Evolutionary conservation across 768 basidiomycete species (phyloP).

Genomic region (Pisolithus tinctorius): DNA sequence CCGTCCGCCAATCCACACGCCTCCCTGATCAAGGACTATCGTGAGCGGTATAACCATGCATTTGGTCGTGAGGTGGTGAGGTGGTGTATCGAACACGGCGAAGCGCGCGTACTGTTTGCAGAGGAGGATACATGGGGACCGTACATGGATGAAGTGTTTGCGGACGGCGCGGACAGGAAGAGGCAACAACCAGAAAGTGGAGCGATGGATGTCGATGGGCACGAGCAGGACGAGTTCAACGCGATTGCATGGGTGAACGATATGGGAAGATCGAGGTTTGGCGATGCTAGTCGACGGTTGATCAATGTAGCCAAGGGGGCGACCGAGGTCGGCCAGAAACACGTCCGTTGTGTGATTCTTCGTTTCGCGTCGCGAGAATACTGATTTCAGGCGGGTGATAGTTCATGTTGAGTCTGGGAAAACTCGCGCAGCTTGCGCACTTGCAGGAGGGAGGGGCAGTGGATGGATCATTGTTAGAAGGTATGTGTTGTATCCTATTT

Average conservation of each 20-base stretch:
- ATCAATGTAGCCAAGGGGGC: slow-evolving; percentile 54
- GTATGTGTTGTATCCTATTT: slow-evolving; percentile 28
- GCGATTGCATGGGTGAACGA: slow-evolving; percentile 86
- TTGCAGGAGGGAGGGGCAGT: slow-evolving; percentile 37
- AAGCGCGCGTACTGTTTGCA: slow-evolving; percentile 74
- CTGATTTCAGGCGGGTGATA: slow-evolving; percentile 26
- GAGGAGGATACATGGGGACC: slow-evolving; percentile 56
- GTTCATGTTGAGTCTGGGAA: slow-evolving; percentile 89
- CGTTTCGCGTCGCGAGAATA: not conserved
- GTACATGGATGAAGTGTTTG: slow-evolving; percentile 71
- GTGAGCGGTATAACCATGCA: slow-evolving; percentile 70
- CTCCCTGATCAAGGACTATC: slow-evolving; percentile 59
- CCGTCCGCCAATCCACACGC: slow-evolving; percentile 60
- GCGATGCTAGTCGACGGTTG: slow-evolving; percentile 57
- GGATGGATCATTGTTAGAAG: slow-evolving; percentile 51
- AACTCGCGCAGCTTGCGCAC: slow-evolving; percentile 71
- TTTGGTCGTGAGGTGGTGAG: slow-evolving; percentile 88
- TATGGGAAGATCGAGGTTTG: slow-evolving; percentile 61
- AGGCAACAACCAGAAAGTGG: slow-evolving; percentile 20
- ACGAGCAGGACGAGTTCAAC: slow-evolving; percentile 38
- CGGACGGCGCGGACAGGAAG: slow-evolving; percentile 9
- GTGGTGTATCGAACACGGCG: slow-evolving; percentile 90
- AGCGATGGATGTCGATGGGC: slow-evolving; percentile 24
- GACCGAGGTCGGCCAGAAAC: slow-evolving; percentile 59
- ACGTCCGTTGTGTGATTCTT: slow-evolving; percentile 41